These are phyloP conservation scores for Plasmodium malariae DNA, from an alignment of 169 alveolate genomes.

Conservation along the genomic window DNA sequence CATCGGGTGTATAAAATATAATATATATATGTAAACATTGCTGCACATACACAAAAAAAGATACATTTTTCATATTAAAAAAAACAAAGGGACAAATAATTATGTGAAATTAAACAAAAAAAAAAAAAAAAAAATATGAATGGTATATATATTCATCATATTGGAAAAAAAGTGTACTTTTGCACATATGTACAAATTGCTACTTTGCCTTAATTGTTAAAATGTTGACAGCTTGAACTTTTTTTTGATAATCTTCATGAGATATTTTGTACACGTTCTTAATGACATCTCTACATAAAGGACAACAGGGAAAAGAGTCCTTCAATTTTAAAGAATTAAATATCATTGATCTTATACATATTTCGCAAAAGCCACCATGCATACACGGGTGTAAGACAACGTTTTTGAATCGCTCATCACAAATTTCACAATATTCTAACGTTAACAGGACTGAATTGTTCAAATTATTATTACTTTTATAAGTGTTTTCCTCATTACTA, in stretches of 20 bases:
- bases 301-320: constrained; percentile 50
- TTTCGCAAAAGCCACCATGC: constrained; percentile 78
- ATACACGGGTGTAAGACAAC: constrained; percentile 74
- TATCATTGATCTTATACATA: constrained; percentile 65
- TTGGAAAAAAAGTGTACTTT: not conserved
- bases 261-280: constrained; percentile 70
- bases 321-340: constrained; percentile 42
- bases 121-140: constrained; percentile 1
- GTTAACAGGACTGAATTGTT: not conserved
- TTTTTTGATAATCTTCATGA: constrained; percentile 32
- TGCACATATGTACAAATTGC: not conserved
- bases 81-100: not conserved
- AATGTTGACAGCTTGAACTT: constrained; percentile 42
- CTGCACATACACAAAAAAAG: not conserved
- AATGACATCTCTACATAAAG: constrained; percentile 63
- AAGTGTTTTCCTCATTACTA: not conserved
- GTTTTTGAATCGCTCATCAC: constrained; percentile 73
- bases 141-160: not conserved
- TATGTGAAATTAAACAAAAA: not conserved
- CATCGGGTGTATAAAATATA: too few species aligned
- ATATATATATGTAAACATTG: not conserved
- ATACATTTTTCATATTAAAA: not conserved
- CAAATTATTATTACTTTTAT: not conserved
- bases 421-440: constrained; percentile 71
- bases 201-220: constrained; percentile 33